Evolutionary conservation across 768 basidiomycete species (phyloP).

Genomic region (Rhodotorula babjevae): DNA sequence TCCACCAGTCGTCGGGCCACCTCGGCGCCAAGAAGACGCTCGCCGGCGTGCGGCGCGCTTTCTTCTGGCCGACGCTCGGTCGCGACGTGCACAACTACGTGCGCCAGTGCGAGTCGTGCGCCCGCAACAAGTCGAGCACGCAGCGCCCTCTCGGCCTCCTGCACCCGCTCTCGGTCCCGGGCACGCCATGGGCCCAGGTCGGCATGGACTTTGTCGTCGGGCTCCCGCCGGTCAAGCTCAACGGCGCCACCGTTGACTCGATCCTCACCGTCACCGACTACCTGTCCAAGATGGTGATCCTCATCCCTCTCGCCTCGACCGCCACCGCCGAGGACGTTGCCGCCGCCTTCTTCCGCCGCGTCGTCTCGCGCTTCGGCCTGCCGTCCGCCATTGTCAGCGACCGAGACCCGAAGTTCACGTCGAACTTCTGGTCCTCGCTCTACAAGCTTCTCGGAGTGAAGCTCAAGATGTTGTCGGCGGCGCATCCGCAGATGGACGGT

Average conservation of each 20-base stretch:
- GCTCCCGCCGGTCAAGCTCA: not conserved
- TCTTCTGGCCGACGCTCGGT: slow-evolving; percentile 13
- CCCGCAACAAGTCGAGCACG: not conserved
- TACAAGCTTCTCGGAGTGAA: slow-evolving; percentile 44
- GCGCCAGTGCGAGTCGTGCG: slow-evolving; percentile 8
- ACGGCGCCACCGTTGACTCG: not conserved
- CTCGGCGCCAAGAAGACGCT: slow-evolving; percentile 3
- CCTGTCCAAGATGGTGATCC: not conserved
- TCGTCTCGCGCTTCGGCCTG: slow-evolving; percentile 51
- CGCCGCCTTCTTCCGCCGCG: slow-evolving; percentile 47
- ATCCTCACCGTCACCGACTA: slow-evolving; percentile 7
- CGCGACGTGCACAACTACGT: slow-evolving; percentile 6
- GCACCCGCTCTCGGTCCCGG: slow-evolving; percentile 4
- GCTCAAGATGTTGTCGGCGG: slow-evolving; percentile 20
- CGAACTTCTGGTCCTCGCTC: slow-evolving; percentile 50
- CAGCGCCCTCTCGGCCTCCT: slow-evolving; percentile 3
- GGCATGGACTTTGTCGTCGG: slow-evolving; percentile 14
- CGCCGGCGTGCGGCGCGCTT: not conserved
- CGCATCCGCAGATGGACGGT: slow-evolving; percentile 17
- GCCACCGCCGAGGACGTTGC: slow-evolving; percentile 46
- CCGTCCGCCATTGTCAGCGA: slow-evolving; percentile 51
- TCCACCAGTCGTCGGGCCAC: slow-evolving; percentile 7
- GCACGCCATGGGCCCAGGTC: not conserved
- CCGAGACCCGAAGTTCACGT: slow-evolving; percentile 51
- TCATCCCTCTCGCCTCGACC: slow-evolving; percentile 4